phyloP scores from a whole-genome alignment of 768 basidiomycete species.

The Lyophyllum atratum region DNA sequence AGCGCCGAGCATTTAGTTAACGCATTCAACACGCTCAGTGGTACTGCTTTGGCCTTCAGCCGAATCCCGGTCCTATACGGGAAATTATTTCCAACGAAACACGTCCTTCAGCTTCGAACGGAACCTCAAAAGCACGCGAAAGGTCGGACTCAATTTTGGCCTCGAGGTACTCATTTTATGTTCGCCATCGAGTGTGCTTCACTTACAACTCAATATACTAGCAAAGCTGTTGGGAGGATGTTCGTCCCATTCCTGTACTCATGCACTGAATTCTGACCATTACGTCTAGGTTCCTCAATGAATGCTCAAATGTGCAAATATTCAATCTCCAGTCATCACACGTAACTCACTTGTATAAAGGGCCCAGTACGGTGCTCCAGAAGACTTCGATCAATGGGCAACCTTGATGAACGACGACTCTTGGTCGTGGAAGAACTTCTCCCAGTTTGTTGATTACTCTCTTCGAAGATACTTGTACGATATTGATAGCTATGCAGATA shows the following conservation, averaged over 20 bases:
- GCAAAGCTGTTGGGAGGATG: slow-evolving; percentile 72
- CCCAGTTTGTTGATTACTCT: slow-evolving; percentile 33
- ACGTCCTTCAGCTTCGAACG: slow-evolving; percentile 54
- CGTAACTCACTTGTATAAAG: slow-evolving; percentile 20
- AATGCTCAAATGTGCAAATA: slow-evolving; percentile 57
- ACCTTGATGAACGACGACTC: slow-evolving; percentile 51
- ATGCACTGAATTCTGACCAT: background rate
- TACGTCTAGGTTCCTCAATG: slow-evolving; percentile 55
- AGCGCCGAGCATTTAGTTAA: background rate
- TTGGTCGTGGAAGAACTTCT: slow-evolving; percentile 63
- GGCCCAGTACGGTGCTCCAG: slow-evolving; percentile 70
- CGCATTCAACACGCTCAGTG: slow-evolving; percentile 33
- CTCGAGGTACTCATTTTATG: slow-evolving; percentile 51
- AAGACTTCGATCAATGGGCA: slow-evolving; percentile 74
- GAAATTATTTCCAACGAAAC: slow-evolving; percentile 40
- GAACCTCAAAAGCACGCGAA: slow-evolving; percentile 53
- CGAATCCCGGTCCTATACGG: slow-evolving; percentile 42
- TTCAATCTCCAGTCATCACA: background rate
- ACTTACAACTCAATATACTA: slow-evolving; percentile 22
- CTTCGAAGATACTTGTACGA: background rate
- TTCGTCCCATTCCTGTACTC: slow-evolving; percentile 28
- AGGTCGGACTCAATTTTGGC: slow-evolving; percentile 55
- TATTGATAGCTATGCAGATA: slow-evolving; percentile 42
- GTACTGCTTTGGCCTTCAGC: slow-evolving; percentile 37
- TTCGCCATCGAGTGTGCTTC: background rate